Base-by-base conservation (phyloP, 73 alveolate species). In the Paraurostyla sp. region DNA sequence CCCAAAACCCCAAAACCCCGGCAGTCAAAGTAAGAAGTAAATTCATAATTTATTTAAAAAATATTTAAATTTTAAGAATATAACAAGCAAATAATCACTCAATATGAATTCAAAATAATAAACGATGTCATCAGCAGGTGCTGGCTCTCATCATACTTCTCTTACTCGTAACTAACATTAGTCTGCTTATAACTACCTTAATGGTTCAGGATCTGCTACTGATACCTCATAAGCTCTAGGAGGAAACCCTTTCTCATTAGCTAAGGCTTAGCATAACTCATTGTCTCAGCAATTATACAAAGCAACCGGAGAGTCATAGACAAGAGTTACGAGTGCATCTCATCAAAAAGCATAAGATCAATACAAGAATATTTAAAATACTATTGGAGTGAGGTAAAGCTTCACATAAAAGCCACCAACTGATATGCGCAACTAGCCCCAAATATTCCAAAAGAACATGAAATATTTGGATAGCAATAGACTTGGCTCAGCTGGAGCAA, bases 61-160 rank as follows among this genome's bases (percentile, higher is more conserved):
- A 41, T 69, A 38, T 38, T 69, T 69, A 38, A 69, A 69, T 38
- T 69, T 69, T 69, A 41, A 69, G 62, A 43, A 69, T n/a, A 38
- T 69, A 69, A 69, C 84, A 69, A 69, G 84, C 58, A 69, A 69
- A 69, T n/a, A 69, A 22, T 41, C 41, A 69, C 41, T 42, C 62
- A 69, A 69, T 69, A 69, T 69, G 84, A 69, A 69, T 69, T 69
- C 84, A 69, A 69, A 69, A 69, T 69, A 69, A 42, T 69, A 38
- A 60, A 60, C 78, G 6, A 60, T 60, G 78, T 60, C 78, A 60
- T 13, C 78, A 30, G 78, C 52, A 60, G 50, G 50, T 60, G n/a
- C n/a, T n/a, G 78, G 78, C 41, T 69, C 58, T 11, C 25, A 38
- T 7, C 84, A 69, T 29, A 42, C 15, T 25, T 69, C 84, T 15